These are phyloP conservation scores for Epichloe sp. DNA, from an alignment of 2,329 filamentous ascomycete genomes.

Conservation along the genomic window DNA sequence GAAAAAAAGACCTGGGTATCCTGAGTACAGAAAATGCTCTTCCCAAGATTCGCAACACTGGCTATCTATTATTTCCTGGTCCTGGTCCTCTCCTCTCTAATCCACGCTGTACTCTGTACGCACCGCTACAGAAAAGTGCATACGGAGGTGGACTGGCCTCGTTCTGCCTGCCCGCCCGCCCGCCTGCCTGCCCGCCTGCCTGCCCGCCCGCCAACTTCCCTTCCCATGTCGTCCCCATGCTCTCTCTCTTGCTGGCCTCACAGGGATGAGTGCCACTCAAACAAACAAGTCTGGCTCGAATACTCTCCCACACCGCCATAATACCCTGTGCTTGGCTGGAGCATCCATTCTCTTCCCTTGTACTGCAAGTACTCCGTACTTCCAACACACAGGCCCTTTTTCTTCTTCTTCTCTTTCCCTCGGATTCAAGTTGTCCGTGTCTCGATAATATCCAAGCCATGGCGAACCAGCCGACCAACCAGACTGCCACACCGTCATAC, in stretches of 20 bases:
- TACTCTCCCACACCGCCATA: not conserved
- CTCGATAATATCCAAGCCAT: not conserved
- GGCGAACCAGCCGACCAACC: not conserved
- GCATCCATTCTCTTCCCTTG: not conserved
- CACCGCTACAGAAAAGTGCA: not conserved
- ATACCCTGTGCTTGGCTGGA: not conserved
- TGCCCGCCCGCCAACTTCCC: not conserved
- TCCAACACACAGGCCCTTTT: not conserved
- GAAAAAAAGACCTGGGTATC: constrained; percentile 2
- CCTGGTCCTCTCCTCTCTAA: not conserved
- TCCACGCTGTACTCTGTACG: not conserved
- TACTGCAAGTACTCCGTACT: not conserved
- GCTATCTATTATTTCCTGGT: not conserved
- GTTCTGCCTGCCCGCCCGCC: not conserved
- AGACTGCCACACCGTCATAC: not conserved
- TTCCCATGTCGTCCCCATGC: not conserved
- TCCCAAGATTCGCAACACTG: not conserved
- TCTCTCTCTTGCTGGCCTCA: not conserved
- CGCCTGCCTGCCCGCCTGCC: not conserved
- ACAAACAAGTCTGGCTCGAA: not conserved
- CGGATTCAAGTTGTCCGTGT: not conserved
- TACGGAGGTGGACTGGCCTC: not conserved
- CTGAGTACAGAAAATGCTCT: constrained; percentile 1
- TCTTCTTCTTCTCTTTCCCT: not conserved
- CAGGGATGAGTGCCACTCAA: not conserved